A percentile compares a stretch with the other conserved stretches of the same genome.
Evolutionary conservation across 140 eudicot species (phyloP).

Genomic region (Oenanthe javanica): DNA sequence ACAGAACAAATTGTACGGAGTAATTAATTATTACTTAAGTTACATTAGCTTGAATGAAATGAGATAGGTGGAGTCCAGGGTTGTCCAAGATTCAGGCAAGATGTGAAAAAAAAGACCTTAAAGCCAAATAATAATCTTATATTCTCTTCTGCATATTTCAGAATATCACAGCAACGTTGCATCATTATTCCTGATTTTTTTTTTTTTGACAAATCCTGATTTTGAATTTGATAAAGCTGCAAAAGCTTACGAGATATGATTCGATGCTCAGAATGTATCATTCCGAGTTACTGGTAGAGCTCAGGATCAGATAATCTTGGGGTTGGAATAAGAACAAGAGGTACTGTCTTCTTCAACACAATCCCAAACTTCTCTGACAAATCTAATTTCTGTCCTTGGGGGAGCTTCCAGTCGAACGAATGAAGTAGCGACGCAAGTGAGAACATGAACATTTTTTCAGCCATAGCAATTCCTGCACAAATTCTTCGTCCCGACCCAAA

Average conservation of each 20-base stretch:
- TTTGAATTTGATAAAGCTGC: background rate
- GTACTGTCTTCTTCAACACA: conserved; percentile 34
- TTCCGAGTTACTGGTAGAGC: background rate
- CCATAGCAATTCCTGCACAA: conserved; percentile 42
- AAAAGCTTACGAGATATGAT: background rate
- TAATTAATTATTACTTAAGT: background rate
- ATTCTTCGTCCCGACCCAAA: conserved; percentile 25
- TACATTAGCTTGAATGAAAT: background rate
- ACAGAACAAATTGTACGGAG: no score
- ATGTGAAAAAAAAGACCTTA: background rate
- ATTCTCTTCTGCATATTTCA: background rate
- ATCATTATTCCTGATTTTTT: background rate
- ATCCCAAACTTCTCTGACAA: conserved; percentile 43
- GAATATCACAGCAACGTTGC: background rate
- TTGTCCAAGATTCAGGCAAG: background rate
- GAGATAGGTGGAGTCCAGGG: background rate
- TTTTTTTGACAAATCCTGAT: background rate
- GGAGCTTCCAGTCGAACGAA: conserved; percentile 40
- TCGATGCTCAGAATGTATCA: background rate
- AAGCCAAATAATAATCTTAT: background rate
- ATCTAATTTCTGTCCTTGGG: conserved; percentile 27
- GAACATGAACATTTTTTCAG: conserved; percentile 43
- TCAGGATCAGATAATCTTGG: conserved; percentile 20
- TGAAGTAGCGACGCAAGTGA: conserved; percentile 36
- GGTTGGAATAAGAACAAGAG: conserved; percentile 32